Evolutionary conservation across 1,284 basidiomycete genomes (phyloP).

Genomic region (Marasmius oreades): DNA sequence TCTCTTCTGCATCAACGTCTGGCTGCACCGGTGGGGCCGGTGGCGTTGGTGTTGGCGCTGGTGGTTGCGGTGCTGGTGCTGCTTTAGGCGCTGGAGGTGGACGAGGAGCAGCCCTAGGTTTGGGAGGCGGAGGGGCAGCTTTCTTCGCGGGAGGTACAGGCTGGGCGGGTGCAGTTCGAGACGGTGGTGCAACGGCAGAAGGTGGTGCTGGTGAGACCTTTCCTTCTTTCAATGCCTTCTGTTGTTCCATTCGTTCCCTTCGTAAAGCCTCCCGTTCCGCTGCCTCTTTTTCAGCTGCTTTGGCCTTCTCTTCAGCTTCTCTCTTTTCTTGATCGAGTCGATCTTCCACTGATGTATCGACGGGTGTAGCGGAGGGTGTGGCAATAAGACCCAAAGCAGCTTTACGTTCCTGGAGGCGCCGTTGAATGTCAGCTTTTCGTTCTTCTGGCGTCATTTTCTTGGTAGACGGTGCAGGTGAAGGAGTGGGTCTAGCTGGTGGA

Average conservation of each 20-base stretch:
- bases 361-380: slow-evolving; percentile 43
- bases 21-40: slow-evolving; percentile 32
- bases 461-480: slow-evolving; percentile 44
- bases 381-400: slow-evolving; percentile 78
- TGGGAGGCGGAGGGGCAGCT: slow-evolving; percentile 30
- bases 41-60: slow-evolving; percentile 31
- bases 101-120: slow-evolving; percentile 39
- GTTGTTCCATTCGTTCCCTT: slow-evolving; percentile 63
- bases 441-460: slow-evolving; percentile 88
- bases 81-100: slow-evolving; percentile 31
- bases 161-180: slow-evolving; percentile 17
- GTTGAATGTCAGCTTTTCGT: slow-evolving; percentile 81
- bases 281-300: slow-evolving; percentile 72
- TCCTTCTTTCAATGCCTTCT: slow-evolving; percentile 56
- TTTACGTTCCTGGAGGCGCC: slow-evolving; percentile 85
- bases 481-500: slow-evolving; percentile 41
- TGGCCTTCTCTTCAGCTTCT: slow-evolving; percentile 81
- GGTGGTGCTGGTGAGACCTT: slow-evolving; percentile 24
- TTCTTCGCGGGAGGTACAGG: slow-evolving; percentile 31
- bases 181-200: too few species aligned
- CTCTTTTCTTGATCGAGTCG: slow-evolving; percentile 79
- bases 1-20: slow-evolving; percentile 63
- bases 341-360: slow-evolving; percentile 81
- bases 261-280: slow-evolving; percentile 72
- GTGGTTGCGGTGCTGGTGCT: slow-evolving; percentile 24